Percentiles rank a stretch among this genome's conserved stretches.
Evolutionary conservation across 2,329 filamentous ascomycete species (phyloP).

Genomic region (Trichoderma oligosporum): DNA sequence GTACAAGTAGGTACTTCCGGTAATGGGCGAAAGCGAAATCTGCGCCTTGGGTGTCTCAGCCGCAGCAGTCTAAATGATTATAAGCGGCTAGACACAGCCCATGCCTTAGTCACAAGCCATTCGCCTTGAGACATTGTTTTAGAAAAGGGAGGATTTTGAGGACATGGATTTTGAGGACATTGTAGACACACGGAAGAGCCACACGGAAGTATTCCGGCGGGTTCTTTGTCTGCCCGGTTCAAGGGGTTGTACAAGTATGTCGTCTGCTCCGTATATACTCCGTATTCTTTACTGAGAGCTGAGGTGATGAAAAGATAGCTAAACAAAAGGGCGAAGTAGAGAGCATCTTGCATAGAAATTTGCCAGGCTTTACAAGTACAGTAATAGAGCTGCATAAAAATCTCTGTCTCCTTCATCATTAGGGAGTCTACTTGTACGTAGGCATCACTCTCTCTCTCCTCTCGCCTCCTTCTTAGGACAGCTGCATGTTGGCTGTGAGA

Average conservation of each 20-base stretch:
- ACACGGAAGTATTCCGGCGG: slow-evolving; percentile 4
- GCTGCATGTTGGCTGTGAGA: slow-evolving; percentile 5
- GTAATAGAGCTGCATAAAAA: too few species aligned
- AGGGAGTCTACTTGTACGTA: neutral
- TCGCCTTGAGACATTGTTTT: neutral
- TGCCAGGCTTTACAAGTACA: neutral
- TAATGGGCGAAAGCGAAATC: too few species aligned
- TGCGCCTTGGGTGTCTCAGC: too few species aligned
- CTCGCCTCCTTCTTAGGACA: slow-evolving; percentile 5
- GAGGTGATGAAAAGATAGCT: neutral
- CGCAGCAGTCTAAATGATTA: neutral
- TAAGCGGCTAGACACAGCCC: neutral
- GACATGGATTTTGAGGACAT: too few species aligned
- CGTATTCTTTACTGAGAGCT: neutral
- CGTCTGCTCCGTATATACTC: neutral
- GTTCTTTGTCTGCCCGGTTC: neutral
- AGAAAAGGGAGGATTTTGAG: neutral
- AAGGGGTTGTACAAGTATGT: neutral
- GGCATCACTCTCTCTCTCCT: neutral
- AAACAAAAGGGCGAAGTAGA: too few species aligned
- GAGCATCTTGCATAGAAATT: neutral
- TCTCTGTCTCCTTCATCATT: neutral
- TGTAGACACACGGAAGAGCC: too few species aligned
- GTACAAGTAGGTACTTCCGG: too few species aligned
- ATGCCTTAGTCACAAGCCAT: neutral